Conservation (phyloP, 2,329 filamentous ascomycete genomes). For the Penicillium italicum region DNA sequence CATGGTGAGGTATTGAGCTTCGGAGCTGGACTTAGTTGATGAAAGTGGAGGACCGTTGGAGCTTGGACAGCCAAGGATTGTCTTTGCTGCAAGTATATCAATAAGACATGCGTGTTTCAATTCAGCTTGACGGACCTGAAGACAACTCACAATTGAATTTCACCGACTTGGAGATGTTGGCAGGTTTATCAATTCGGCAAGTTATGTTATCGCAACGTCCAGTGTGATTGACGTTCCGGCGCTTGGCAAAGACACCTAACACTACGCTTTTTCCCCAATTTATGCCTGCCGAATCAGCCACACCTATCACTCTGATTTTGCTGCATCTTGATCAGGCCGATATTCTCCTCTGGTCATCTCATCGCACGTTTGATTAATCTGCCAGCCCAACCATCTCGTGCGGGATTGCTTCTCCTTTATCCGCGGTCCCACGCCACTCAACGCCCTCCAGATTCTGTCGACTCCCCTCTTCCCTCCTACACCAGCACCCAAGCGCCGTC, state of each 20-base stretch:
- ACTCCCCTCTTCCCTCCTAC: background rate
- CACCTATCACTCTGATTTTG: constrained; percentile 8
- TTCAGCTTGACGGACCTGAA: too few species aligned
- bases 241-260: constrained; percentile 27
- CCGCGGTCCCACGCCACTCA: constrained; percentile 16
- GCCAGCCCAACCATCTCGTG: background rate
- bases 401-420: constrained; percentile 15
- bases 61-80: background rate
- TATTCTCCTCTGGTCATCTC: background rate
- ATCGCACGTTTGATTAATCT: background rate
- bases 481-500: background rate
- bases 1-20: constrained; percentile 20
- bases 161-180: background rate
- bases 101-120: background rate
- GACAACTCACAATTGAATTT: background rate
- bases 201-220: constrained; percentile 7
- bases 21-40: background rate
- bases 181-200: background rate
- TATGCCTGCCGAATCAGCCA: constrained; percentile 8
- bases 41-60: background rate
- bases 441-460: constrained; percentile 2
- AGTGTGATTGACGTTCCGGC: constrained; percentile 15
- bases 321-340: constrained; percentile 3
- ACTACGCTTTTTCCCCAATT: constrained; percentile 18
- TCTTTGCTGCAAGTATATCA: background rate